Evolutionary conservation across 2,329 filamentous ascomycete genomes (phyloP), one percentile per base, ranked within the genome.

Genomic region (Trichoderma sp.): DNA sequence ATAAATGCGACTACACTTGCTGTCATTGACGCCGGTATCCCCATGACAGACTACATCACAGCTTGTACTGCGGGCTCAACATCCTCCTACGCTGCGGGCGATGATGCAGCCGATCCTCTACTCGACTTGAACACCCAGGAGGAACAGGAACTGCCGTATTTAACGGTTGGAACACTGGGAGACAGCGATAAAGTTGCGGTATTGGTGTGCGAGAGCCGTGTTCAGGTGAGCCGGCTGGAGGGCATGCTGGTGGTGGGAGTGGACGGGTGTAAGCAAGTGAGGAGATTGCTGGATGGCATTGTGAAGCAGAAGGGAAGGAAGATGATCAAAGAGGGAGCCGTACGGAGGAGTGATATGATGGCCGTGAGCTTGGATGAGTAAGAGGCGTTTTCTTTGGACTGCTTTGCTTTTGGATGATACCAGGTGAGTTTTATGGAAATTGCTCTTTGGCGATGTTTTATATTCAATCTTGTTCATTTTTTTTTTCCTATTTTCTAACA

Each of bases 231-330:
- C 69, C 87, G 94, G 69, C 78, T 98, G 70, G 95, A 99, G 82
- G 92, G 92, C 1, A 97, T 99, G 94, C 82, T 99, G 74, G 93
- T 92, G 0, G 93, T 97, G 1, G 95, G 92, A 0, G 89, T 97
- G 60, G 94, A 97, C 78, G 96, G 94, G 5, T 98, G 95, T 80
- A 93, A 91, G 80, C 91, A 94, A 77, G 89, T 98, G 49, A 87
- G 92, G 72, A 86, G 89, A 73, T 91, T 97, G 61, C 78, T 99
- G 75, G 94, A 98, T 79, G 84, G 85, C 7, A 90, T 96, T 16
- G 90, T 98, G 57, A 88, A 90, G 77, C 88, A 87, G 56, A 90
- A 90, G 79, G 92, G 92, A 4, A 83, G 81, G 70, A 85, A 84
- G 77, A 88, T 93, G 82, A 79, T 93, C 16, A 82, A 83, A 55